Percentiles rank a stretch among this genome's conserved stretches.
These are phyloP conservation scores for Ambrosiella beaveri DNA, from an alignment of 2,329 filamentous ascomycete genomes.

Conservation along the genomic window DNA sequence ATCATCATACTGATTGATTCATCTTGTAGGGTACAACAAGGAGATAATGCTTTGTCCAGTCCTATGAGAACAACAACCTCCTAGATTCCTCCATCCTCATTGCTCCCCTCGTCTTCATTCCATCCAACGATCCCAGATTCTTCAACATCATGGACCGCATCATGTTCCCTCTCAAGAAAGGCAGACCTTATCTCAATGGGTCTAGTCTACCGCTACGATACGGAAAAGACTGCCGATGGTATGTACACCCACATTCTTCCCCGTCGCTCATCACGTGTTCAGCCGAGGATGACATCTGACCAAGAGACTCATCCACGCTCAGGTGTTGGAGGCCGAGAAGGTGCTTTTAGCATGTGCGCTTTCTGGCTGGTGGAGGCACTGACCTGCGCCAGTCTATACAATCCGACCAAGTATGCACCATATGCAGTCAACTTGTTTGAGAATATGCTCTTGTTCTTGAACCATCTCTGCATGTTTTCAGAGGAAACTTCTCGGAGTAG, in stretches of 20 bases:
- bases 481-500: conserved; percentile 61
- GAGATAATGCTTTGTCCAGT: conserved; percentile 58
- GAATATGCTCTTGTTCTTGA: conserved; percentile 60
- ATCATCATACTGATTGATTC: neutral
- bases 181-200: conserved; percentile 59
- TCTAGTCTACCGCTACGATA: conserved; percentile 60
- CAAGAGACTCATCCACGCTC: neutral
- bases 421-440: conserved; percentile 54
- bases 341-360: conserved; percentile 66
- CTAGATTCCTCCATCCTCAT: conserved; percentile 62
- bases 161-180: conserved; percentile 53
- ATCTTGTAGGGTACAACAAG: conserved; percentile 43
- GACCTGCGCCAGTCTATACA: conserved; percentile 48
- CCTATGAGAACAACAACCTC: conserved; percentile 52
- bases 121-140: conserved; percentile 62
- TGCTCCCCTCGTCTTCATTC: conserved; percentile 60
- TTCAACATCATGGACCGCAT: conserved; percentile 55
- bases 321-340: conserved; percentile 59
- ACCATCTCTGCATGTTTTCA: conserved; percentile 62
- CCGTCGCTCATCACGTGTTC: neutral
- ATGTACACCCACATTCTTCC: conserved; percentile 15
- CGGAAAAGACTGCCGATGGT: conserved; percentile 52
- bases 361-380: conserved; percentile 71
- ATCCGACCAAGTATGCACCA: conserved; percentile 41
- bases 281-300: neutral